Base-by-base conservation (phyloP, 768 basidiomycete genomes). In the Coprinopsis sp. region DNA sequence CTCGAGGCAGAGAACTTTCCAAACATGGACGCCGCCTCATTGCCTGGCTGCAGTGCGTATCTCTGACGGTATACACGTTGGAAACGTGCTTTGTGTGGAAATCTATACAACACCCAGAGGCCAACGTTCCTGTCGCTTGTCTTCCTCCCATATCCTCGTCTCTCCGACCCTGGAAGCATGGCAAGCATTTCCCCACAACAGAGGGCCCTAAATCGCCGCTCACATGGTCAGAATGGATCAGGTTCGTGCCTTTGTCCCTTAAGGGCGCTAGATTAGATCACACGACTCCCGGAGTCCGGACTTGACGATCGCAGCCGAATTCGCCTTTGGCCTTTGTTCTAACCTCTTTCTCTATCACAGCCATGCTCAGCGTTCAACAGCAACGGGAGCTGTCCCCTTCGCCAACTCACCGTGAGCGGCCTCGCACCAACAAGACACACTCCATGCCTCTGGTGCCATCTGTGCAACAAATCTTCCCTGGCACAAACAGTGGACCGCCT, bases 401-500 rank as follows among this genome's bases (percentile, higher is more conserved):
- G 6, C 74, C 77, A 21, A 64, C 73, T 21, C 63, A 68, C 55
- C 66, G 67, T 33, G 70, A 74, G 38, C 64, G 76, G 65, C 66
- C 81, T 63, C 71, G 84, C 29, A 67, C 78, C 8, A 56, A 71
- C 19, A 84, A 84, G 55, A 57, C 79, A 1, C 76, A 79, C 51
- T 81, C 83, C 0, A 71, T 84, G 69, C 79, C 83, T 47, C 65
- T 78, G 58, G 78, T 81, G 4, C 80, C 83, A 18, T 71, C 79
- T 39, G 67, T 75, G 58, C 46, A 52, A 13, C 77, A 79, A 52
- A 64, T 81, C 13, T 81, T 77, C 58, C 64, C 69, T 41, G 56
- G 61, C 54, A 66, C 50, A 51, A 57, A 55, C 58, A 61, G 57
- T 50, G 61, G 62, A 58, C 69, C 71, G 66, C 69, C 37, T 60